phyloP scores from a whole-genome alignment of 257 asterid genomes.

The Leonotis leonurus region DNA sequence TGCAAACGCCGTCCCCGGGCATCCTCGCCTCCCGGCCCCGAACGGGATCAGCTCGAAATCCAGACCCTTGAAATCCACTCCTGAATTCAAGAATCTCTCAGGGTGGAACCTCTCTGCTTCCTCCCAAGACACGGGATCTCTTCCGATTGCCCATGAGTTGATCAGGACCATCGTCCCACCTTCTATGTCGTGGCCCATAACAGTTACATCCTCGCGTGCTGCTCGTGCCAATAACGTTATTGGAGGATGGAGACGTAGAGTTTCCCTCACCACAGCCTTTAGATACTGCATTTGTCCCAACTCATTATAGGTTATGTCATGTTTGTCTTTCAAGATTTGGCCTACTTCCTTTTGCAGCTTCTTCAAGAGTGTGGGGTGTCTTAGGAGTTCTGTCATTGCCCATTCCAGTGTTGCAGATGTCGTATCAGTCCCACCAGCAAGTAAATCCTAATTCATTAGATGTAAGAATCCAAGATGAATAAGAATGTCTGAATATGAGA shows the following conservation, averaged over 20 bases:
- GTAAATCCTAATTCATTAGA: constrained; percentile 25
- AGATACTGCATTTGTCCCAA: constrained; percentile 37
- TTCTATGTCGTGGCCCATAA: constrained; percentile 35
- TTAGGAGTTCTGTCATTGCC: constrained; percentile 43
- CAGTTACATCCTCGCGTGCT: constrained; percentile 17
- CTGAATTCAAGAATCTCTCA: constrained; percentile 27
- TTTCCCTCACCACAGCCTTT: constrained; percentile 38
- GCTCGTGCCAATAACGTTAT: constrained; percentile 24
- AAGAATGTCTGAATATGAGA: neutral
- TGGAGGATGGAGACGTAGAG: constrained; percentile 35
- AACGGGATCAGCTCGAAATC: constrained; percentile 33
- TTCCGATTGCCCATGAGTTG: constrained; percentile 38
- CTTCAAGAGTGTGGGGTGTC: constrained; percentile 26
- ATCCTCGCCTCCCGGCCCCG: constrained; percentile 34
- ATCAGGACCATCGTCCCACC: constrained; percentile 26
- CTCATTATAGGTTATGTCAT: constrained; percentile 22
- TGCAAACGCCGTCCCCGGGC: constrained; percentile 28
- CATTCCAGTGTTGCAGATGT: no score
- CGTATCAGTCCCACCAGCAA: constrained; percentile 49
- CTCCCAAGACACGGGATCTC: constrained; percentile 33
- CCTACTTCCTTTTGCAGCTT: constrained; percentile 33
- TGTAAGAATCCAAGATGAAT: neutral
- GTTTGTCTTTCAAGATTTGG: constrained; percentile 6
- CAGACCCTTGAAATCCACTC: constrained; percentile 14
- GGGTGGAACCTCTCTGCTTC: constrained; percentile 36